phyloP scores from a whole-genome alignment of 192 early-diverging fungal species.

The Fimicolochytrium jonesii region DNA sequence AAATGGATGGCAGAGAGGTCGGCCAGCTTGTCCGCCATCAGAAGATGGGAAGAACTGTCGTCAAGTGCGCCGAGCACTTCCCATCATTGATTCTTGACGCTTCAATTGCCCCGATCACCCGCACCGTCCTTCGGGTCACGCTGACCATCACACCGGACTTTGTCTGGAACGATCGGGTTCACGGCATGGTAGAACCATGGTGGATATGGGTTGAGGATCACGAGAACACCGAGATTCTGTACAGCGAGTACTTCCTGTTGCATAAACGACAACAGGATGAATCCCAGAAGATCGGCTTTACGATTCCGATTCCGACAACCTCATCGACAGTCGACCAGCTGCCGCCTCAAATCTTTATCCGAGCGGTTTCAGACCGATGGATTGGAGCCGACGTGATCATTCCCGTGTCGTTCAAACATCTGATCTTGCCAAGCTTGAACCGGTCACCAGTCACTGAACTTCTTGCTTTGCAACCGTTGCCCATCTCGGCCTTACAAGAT shows the following conservation, averaged over 20 bases:
- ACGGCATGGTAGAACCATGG: slow-evolving; percentile 87
- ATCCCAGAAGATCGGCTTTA: slow-evolving; percentile 56
- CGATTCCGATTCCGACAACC: slow-evolving; percentile 74
- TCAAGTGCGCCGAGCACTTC: slow-evolving; percentile 76
- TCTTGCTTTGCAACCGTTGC: slow-evolving; percentile 88
- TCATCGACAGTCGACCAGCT: slow-evolving; percentile 64
- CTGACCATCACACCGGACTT: slow-evolving; percentile 81
- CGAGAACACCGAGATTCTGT: slow-evolving; percentile 83
- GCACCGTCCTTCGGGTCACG: slow-evolving; percentile 80
- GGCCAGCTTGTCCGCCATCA: slow-evolving; percentile 81
- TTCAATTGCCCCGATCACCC: slow-evolving; percentile 87
- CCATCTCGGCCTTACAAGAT: slow-evolving; percentile 78
- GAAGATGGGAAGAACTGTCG: slow-evolving; percentile 71
- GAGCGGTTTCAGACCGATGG: slow-evolving; percentile 95
- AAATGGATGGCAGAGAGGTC: slow-evolving; percentile 81
- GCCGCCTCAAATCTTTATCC: slow-evolving; percentile 85
- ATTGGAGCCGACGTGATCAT: slow-evolving; percentile 81
- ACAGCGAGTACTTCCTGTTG: slow-evolving; percentile 88
- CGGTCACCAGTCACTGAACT: slow-evolving; percentile 83
- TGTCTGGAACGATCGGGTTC: slow-evolving; percentile 90
- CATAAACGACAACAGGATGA: slow-evolving; percentile 64
- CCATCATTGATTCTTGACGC: slow-evolving; percentile 78
- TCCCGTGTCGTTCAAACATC: slow-evolving; percentile 85
- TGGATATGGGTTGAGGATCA: slow-evolving; percentile 96
- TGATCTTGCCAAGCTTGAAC: slow-evolving; percentile 83